Evolutionary conservation across 2,329 filamentous ascomycete genomes (phyloP), one percentile per base, ranked within the genome.

Genomic region (Fusarium clavum): DNA sequence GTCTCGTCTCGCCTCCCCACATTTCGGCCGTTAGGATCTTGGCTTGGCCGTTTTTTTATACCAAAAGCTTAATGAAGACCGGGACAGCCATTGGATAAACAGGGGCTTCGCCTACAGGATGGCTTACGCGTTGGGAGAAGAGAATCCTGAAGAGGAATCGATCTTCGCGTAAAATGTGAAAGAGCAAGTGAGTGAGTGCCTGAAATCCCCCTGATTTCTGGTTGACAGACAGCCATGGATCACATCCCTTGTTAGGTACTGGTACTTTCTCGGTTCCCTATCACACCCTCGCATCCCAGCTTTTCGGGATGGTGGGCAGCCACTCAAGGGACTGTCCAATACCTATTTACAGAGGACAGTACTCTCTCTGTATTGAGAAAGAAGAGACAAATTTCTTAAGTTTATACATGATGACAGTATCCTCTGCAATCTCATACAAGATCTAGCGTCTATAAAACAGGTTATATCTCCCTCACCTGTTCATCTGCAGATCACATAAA

Each of bases 11-110:
- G 18, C 20, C 43, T 40, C 45, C 49, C 64, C 66, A 61, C 52
- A 70, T 62, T 67, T 52, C 49, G 41, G 45, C 53, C 67, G 67
- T 67, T 70, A 34, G 52, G 57, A 62, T 70, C 67, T 46, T 45
- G 32, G 43, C 55, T 65, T 69, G 60, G 29, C 40, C 56, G 30
- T 22, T 53, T 55, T 53, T 43, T 40, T 30, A n/a, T 53, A 34
- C 24, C 45, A 49, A 44, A 70, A 69, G 61, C 52, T 67, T 70
- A 53, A 41, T 40, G 52, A 30, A 41, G n/a, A 48, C 16, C 48
- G 34, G 20, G 24, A 20, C 46, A 52, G 24, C 44, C 59, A 45
- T 58, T 64, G 60, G 51, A 46, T 40, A 45, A 38, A 24, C 20
- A 24, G 43, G 59, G 32, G 25, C 24, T 59, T 61, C 38, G 20